Base-by-base conservation (phyloP, 345 rosid species). In the Passiflora organensis region DNA sequence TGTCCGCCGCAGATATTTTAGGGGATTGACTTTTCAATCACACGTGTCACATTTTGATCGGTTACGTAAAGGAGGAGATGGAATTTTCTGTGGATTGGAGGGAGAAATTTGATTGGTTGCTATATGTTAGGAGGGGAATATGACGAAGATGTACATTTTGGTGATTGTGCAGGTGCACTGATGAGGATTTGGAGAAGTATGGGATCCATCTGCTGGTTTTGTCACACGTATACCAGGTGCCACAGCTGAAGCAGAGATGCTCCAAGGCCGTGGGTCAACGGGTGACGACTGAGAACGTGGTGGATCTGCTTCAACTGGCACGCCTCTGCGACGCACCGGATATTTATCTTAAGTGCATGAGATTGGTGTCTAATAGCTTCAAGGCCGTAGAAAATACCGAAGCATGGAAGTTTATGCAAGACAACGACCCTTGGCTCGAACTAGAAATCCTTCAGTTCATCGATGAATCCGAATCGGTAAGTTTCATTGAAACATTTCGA, bases 381-480 rank as follows among this genome's bases (percentile, higher is more conserved):
- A 77, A 78, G 62, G 55, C 75, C 14, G 82, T 83, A 9, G 83
- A 79, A 65, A 23, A 65, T 8, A 91, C 89, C 0, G 96, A 87
- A 74, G 97, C 81, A 17, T 91, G 95, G 95, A 76, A 63, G 58
- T 87, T 87, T 73, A 60, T 91, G 76, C 95, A 80, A 32, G 71
- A 75, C 19, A 79, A 85, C 9, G 91, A 87, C 56, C 96, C 89
- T 6, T 70, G 66, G 51, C 80, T 91, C 1, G 97, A 91, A 58
- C 95, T 85, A 21, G 77, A 83, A 43, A 76, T 91, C 56, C 87
- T 87, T n/a, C 83, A 72, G 23, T 91, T 84, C 82, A 86, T 91
- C 32, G 90, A 82, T 1, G 95, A 84, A 51, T 69, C 67, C 9
- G 95, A 84, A 63, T 62, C 71, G 75, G 97, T 91, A 78, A 70